phyloP scores from a whole-genome alignment of 495 filamentous ascomycete genomes.

The Penicillium macrosclerotiorum region DNA sequence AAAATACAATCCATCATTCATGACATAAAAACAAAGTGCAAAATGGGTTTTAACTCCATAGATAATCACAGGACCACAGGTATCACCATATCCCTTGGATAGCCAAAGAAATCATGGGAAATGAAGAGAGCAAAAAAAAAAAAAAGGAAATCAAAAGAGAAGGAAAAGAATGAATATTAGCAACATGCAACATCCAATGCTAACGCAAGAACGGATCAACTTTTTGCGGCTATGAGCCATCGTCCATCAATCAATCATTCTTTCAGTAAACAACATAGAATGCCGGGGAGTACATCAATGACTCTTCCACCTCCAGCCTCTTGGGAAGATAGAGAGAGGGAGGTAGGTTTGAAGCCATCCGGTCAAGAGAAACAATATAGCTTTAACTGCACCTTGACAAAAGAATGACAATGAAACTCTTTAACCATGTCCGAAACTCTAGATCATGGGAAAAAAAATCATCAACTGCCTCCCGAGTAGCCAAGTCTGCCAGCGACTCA shows the following conservation, averaged over 20 bases:
- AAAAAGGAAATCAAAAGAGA: slow-evolving; percentile 5
- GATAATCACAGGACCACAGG: slow-evolving; percentile 16
- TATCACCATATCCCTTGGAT: slow-evolving; percentile 15
- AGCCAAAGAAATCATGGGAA: slow-evolving; percentile 10
- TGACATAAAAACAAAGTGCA: too few relatives aligned
- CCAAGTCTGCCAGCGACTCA: slow-evolving; percentile 28
- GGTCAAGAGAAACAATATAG: too few relatives aligned
- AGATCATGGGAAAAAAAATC: too few relatives aligned
- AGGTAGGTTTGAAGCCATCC: slow-evolving; percentile 3
- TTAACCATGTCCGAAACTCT: too few relatives aligned
- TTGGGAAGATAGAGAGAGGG: not conserved
- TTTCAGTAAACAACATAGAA: slow-evolving; percentile 8
- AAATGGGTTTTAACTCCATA: slow-evolving; percentile 12
- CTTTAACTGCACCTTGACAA: too few relatives aligned
- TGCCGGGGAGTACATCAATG: not conserved
- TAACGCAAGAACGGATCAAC: slow-evolving; percentile 16
- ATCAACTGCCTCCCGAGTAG: slow-evolving; percentile 9
- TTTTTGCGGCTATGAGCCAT: slow-evolving; percentile 16
- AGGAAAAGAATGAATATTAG: slow-evolving; percentile 6
- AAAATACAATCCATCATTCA: too few relatives aligned
- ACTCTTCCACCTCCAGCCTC: not conserved
- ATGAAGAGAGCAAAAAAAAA: slow-evolving; percentile 9
- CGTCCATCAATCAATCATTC: slow-evolving; percentile 10
- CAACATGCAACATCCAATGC: slow-evolving; percentile 13
- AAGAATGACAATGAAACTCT: too few relatives aligned